Percentiles rank a stretch among this genome's conserved stretches.
These are phyloP conservation scores for Posidonia oceanica DNA, from an alignment of 116 monocot genomes.

Conservation along the genomic window DNA sequence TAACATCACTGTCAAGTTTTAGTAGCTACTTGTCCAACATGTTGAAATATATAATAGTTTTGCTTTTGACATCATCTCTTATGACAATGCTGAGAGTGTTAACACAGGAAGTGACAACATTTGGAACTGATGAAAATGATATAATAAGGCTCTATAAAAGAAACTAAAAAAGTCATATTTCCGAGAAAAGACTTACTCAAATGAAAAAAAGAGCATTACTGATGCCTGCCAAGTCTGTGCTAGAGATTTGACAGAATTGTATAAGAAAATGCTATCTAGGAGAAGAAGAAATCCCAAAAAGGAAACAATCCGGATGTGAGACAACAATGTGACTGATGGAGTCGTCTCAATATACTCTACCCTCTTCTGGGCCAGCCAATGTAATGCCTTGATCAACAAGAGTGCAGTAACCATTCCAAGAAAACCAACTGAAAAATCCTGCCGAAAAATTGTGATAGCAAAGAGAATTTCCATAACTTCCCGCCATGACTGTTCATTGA, in stretches of 20 bases:
- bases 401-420: slow-evolving; percentile 71
- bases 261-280: slow-evolving; percentile 52
- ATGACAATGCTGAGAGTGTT: too few relatives aligned
- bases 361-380: slow-evolving; percentile 87
- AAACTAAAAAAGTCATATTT: not conserved
- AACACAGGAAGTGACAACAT: too few relatives aligned
- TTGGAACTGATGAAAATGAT: too few relatives aligned
- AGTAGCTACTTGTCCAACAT: too few relatives aligned
- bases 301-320: slow-evolving; percentile 63
- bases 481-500: slow-evolving; percentile 85
- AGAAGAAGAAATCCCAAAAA: slow-evolving; percentile 68
- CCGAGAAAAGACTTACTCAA: slow-evolving; percentile 46
- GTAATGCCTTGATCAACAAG: slow-evolving; percentile 65
- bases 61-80: too few relatives aligned
- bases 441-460: slow-evolving; percentile 72
- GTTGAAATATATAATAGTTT: too few relatives aligned
- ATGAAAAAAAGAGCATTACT: slow-evolving; percentile 71
- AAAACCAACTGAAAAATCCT: slow-evolving; percentile 67
- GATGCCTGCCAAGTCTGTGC: slow-evolving; percentile 51
- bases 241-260: slow-evolving; percentile 36
- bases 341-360: slow-evolving; percentile 86
- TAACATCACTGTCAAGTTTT: too few relatives aligned
- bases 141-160: too few relatives aligned
- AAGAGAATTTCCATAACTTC: slow-evolving; percentile 86
- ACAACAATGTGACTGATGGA: slow-evolving; percentile 54